Conservation (phyloP, 1,284 basidiomycete species). For the Tetrapyrgos nigripes region DNA sequence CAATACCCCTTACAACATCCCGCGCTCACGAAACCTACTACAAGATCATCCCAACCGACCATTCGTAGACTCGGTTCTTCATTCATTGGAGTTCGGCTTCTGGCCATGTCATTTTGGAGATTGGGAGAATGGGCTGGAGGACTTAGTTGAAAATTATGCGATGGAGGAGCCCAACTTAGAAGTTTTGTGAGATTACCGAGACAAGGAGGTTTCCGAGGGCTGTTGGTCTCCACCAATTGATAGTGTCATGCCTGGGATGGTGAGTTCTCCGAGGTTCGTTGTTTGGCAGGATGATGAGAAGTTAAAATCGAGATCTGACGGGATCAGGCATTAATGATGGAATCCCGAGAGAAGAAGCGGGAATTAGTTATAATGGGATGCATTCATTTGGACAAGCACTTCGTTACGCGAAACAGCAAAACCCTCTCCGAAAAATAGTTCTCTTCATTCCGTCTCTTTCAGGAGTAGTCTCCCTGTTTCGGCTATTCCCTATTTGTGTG, state of each 20-base stretch:
- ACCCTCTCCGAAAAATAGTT: constrained; percentile 16
- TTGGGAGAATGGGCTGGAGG: constrained; percentile 8
- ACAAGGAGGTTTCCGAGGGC: constrained; percentile 26
- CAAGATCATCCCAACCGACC: constrained; percentile 30
- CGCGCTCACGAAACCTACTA: constrained; percentile 21
- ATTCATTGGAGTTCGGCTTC: constrained; percentile 28
- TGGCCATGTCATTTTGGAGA: constrained; percentile 29
- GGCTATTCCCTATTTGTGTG: too few relatives aligned
- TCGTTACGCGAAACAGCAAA: constrained; percentile 14
- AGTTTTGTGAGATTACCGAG: constrained; percentile 20
- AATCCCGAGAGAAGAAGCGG: constrained; percentile 23
- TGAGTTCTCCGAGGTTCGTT: constrained; percentile 31
- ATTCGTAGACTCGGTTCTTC: constrained; percentile 28
- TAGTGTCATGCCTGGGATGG: constrained; percentile 27
- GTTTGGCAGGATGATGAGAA: constrained; percentile 24
- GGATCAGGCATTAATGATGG: constrained; percentile 30
- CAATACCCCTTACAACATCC: constrained; percentile 19
- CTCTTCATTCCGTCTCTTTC: too few relatives aligned
- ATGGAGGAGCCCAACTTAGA: constrained; percentile 20
- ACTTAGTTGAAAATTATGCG: constrained; percentile 18
- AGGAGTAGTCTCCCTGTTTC: too few relatives aligned
- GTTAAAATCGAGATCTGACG: constrained; percentile 26
- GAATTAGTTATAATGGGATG: constrained; percentile 38
- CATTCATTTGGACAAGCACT: constrained; percentile 32
- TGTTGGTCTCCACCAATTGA: too few relatives aligned